Base-by-base conservation (phyloP, 1,284 basidiomycete species). In the Rhodotorula mucilaginosa region DNA sequence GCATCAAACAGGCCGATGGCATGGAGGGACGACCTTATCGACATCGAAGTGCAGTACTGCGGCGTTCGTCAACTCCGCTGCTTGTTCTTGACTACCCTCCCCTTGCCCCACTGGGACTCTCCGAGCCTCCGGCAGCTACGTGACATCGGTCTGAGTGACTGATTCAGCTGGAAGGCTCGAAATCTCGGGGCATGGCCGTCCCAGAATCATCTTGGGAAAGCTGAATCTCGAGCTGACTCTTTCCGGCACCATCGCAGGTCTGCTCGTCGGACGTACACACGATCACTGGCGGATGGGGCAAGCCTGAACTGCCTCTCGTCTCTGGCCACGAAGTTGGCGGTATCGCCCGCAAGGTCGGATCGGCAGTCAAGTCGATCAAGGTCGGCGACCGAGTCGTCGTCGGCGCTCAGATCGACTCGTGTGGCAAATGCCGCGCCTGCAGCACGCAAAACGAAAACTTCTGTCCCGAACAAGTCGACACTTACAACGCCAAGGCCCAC, bases 371-470 rank as follows among this genome's bases (percentile, higher is more conserved):
- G 47, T 61, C 62, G n/a, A 72, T 83, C 76, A 81, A 82, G 73
- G 82, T 82, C 49, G 84, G 84, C 58, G 82, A 84, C 76, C 78
- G 82, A 21, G 83, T 82, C 63, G 83, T 83, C 61, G 80, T 85
- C 44, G 84, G 84, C 31, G 84, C 84, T 12, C 84, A 85, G 76
- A 34, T 66, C 49, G 68, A 82, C 72, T 78, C 76, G 19, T 84
- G 83, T 76, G 65, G 77, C 62, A 74, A 80, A 61, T 85, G 84
- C 78, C 64, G 77, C 7, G 80, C 78, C 8, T 85, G 84, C 79
- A 74, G 34, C 34, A 6, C 34, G 34, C 34, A 80, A 34, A 73
- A 76, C 44, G 73, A 76, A 64, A 70, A 82, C 75, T 83, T 83
- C 65, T 72, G 67, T 44, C 67, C 67, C 15, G 34, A 68, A 59